Percentiles rank a stretch among this genome's conserved stretches.
phyloP scores from a whole-genome alignment of 2,329 filamentous ascomycete genomes.

The Polytolypa hystricis region DNA sequence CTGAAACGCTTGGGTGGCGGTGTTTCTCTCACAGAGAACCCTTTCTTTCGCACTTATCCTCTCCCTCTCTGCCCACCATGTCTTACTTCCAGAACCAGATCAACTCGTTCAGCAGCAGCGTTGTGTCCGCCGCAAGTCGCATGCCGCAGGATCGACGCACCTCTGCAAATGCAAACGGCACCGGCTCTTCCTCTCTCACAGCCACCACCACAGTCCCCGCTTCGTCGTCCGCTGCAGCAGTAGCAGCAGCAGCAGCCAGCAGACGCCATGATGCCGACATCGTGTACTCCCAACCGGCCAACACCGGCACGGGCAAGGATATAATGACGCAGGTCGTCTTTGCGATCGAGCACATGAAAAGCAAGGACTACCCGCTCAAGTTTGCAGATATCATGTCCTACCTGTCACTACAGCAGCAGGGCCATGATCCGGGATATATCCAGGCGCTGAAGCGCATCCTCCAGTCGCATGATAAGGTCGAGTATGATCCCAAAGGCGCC shows the following conservation, averaged over 20 bases:
- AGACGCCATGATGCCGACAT: slow-evolving; percentile 48
- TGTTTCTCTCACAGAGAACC: background rate
- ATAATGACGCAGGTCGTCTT: slow-evolving; percentile 82
- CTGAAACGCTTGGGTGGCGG: background rate
- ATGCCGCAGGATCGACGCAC: slow-evolving; percentile 44
- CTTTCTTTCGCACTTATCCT: background rate
- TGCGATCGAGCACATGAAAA: slow-evolving; percentile 70
- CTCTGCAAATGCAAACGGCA: slow-evolving; percentile 48
- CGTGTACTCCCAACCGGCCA: slow-evolving; percentile 65
- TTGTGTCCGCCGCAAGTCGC: slow-evolving; percentile 54
- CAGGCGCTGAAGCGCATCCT: slow-evolving; percentile 57
- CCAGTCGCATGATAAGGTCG: slow-evolving; percentile 52
- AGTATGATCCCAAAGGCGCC: slow-evolving; percentile 46
- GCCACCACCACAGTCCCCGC: slow-evolving; percentile 12
- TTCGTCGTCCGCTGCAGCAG: slow-evolving; percentile 24
- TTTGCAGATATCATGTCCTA: slow-evolving; percentile 72
- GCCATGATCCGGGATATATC: slow-evolving; percentile 48
- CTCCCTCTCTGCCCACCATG: slow-evolving; percentile 33
- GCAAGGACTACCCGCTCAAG: slow-evolving; percentile 55
- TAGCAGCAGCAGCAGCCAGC: slow-evolving; percentile 38
- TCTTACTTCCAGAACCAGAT: slow-evolving; percentile 57
- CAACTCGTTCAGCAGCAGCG: slow-evolving; percentile 50
- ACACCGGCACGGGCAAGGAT: slow-evolving; percentile 64
- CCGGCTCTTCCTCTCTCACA: slow-evolving; percentile 38
- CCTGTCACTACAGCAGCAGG: slow-evolving; percentile 56